Evolutionary conservation across 208 protist genomes (phyloP).

Genomic region (Trypanosoma boissoni): DNA sequence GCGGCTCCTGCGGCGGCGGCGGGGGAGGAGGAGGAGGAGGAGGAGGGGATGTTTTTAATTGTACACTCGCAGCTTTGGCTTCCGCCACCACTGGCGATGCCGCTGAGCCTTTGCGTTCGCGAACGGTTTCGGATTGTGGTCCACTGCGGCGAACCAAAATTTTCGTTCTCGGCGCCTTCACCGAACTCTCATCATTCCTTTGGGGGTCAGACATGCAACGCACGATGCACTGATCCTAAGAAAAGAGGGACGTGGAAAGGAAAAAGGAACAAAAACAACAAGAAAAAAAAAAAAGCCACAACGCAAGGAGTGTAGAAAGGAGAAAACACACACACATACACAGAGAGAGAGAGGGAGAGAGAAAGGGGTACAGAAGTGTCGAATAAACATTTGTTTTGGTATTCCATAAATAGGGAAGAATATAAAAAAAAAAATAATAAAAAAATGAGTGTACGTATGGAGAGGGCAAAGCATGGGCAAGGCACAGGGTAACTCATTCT

Average conservation of each 20-base stretch:
- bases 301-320: neutral
- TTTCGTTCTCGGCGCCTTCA: neutral
- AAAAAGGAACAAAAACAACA: slow-evolving; percentile 11
- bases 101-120: too few relatives aligned
- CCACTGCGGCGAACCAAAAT: slow-evolving; percentile 12
- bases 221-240: neutral
- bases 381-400: neutral
- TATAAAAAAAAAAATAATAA: slow-evolving; percentile 8
- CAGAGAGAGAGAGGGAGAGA: neutral
- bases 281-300: neutral
- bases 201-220: neutral
- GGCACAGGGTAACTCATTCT: neutral
- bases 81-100: too few relatives aligned
- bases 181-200: neutral
- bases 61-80: neutral
- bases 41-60: neutral
- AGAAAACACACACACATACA: slow-evolving; percentile 3
- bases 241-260: neutral
- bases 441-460: slow-evolving; percentile 1
- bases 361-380: too few relatives aligned
- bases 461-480: slow-evolving; percentile 6
- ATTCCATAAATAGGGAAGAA: neutral
- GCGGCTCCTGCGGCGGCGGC: neutral
- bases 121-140: slow-evolving; percentile 10
- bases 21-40: slow-evolving; percentile 8